Evolutionary conservation across 2,329 filamentous ascomycete genomes (phyloP).

Genomic region (Bipolaris bicolor): DNA sequence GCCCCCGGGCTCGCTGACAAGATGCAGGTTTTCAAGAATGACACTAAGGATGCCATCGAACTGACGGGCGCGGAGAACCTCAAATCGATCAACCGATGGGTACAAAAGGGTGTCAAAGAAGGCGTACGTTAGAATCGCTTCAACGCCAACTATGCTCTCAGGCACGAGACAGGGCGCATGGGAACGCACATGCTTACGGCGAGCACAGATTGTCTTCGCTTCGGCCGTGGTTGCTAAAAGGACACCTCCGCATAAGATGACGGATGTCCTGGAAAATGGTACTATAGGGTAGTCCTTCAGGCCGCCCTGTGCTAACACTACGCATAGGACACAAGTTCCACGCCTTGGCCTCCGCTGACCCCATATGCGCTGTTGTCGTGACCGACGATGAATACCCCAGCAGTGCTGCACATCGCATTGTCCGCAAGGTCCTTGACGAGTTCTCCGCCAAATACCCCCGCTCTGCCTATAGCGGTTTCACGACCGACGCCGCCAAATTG

Average conservation of each 20-base stretch:
- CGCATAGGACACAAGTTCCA: slow-evolving; percentile 66
- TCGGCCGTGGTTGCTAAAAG: slow-evolving; percentile 86
- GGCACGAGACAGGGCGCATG: background rate
- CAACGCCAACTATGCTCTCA: background rate
- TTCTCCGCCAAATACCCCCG: slow-evolving; percentile 79
- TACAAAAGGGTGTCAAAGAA: slow-evolving; percentile 53
- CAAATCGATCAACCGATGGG: slow-evolving; percentile 80
- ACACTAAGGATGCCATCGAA: slow-evolving; percentile 74
- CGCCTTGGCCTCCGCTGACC: slow-evolving; percentile 53
- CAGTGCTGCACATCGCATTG: slow-evolving; percentile 82
- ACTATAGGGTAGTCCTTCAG: background rate
- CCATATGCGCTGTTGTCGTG: slow-evolving; percentile 56
- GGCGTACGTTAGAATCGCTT: slow-evolving; percentile 30
- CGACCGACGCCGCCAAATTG: slow-evolving; percentile 51
- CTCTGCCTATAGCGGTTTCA: slow-evolving; percentile 65
- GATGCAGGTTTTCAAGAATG: slow-evolving; percentile 78
- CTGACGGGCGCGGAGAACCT: slow-evolving; percentile 72
- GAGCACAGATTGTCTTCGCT: slow-evolving; percentile 76
- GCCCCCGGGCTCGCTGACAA: background rate
- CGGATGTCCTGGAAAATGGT: slow-evolving; percentile 83
- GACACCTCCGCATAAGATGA: slow-evolving; percentile 78
- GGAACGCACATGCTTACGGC: slow-evolving; percentile 15
- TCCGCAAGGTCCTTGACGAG: slow-evolving; percentile 86
- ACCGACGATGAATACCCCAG: slow-evolving; percentile 62
- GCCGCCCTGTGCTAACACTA: background rate